Evolutionary conservation across 2,329 filamentous ascomycete species (phyloP), one percentile per base, ranked within the genome.

Genomic region (Nemania sp.): DNA sequence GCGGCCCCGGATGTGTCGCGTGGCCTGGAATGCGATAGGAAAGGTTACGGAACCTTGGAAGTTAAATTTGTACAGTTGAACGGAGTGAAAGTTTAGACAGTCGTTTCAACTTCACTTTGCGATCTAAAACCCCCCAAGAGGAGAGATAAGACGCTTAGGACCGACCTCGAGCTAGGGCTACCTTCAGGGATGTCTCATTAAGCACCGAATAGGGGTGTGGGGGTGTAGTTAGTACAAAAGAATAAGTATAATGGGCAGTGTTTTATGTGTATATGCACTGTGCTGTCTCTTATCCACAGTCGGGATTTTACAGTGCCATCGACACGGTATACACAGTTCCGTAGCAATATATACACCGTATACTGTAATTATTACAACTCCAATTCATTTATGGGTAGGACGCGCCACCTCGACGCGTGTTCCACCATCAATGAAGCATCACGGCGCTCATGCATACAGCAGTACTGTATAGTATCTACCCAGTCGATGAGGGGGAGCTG

Each of bases 31-130:
- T 66, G 66, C 43, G 47, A 61, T 51, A 53, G 55, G 20, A 60
- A 62, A 61, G 61, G 63, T 64, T 52, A 60, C 51, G 41, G 38
- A 41, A 22, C 27, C 35, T n/a, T n/a, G n/a, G n/a, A n/a, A n/a
- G n/a, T n/a, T 43, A 64, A 65, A 61, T 65, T 49, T 66, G 62
- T 70, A 59, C 52, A 64, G 58, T 41, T 47, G 59, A 57, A 15
- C 24, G 27, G 47, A 60, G 35, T 41, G 55, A 65, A 59, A 66
- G 55, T 64, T 35, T 47, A 58, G 22, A 3, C 11, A 27, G 27
- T 10, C 5, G 43, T 60, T 38, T 62, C 20, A 43, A 52, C 27
- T 51, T 47, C 54, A 52, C 62, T 56, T 62, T 38, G 52, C 45
- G 29, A 68, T 59, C 49, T 32, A 57, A 24, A 18, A 24, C n/a